Percentiles rank a stretch among this genome's conserved stretches.
phyloP scores from a whole-genome alignment of 768 basidiomycete species.

The Cubamyces lactineus region DNA sequence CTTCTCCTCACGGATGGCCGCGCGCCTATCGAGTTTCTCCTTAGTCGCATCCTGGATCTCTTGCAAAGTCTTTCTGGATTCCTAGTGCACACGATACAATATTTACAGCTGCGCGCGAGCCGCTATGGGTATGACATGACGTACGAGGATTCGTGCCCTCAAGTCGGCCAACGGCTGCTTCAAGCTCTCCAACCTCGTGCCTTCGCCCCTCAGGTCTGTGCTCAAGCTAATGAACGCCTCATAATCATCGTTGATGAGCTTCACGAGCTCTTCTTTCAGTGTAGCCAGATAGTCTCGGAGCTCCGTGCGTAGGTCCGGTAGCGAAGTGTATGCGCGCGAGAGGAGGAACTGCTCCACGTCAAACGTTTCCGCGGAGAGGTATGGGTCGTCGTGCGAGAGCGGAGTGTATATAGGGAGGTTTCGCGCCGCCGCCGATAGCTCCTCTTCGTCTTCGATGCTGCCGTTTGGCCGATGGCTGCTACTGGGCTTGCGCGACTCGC shows the following conservation, averaged over 20 bases:
- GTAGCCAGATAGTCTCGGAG: conserved; percentile 81
- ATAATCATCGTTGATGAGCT: conserved; percentile 97
- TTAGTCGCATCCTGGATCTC: conserved; percentile 74
- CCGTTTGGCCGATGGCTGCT: neutral
- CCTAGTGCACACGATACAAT: conserved; percentile 40
- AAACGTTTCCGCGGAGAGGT: conserved; percentile 70
- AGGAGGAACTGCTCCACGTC: conserved; percentile 87
- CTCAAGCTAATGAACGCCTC: conserved; percentile 97
- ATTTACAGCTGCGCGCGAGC: neutral
- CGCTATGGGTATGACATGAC: conserved; percentile 31
- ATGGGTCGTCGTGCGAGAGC: conserved; percentile 78
- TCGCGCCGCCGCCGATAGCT: conserved; percentile 30
- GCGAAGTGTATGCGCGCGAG: conserved; percentile 80
- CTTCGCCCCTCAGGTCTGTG: conserved; percentile 88
- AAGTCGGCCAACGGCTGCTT: conserved; percentile 68
- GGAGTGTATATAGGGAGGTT: conserved; percentile 69
- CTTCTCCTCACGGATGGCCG: conserved; percentile 85
- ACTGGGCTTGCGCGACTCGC: conserved; percentile 14
- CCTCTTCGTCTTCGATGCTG: conserved; percentile 5
- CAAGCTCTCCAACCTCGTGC: conserved; percentile 66
- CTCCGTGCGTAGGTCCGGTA: conserved; percentile 86
- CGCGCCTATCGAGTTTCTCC: conserved; percentile 74
- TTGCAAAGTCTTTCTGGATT: conserved; percentile 64
- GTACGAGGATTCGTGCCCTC: conserved; percentile 67
- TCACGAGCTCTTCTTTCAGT: conserved; percentile 92